Evolutionary conservation across 2,329 filamentous ascomycete genomes (phyloP), one percentile per base, ranked within the genome.

Genomic region (Stagonosporopsis rhizophila): DNA sequence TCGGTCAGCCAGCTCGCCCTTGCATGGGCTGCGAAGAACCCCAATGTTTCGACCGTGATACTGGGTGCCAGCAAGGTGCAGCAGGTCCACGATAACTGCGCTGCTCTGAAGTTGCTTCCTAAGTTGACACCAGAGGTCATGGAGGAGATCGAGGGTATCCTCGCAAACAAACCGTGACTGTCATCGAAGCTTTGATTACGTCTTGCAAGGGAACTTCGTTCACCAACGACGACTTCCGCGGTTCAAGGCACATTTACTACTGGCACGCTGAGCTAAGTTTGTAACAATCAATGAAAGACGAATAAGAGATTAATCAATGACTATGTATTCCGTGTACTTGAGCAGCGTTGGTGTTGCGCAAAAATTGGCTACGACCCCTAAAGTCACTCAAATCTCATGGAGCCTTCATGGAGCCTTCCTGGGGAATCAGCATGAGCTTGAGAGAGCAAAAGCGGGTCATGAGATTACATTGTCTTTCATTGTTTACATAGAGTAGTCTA

Each of bases 1-100:
- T 81, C 70, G 28, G 77, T 76, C 8, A 72, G 81, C 4, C 82
- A 85, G 55, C 78, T 87, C 7, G 79, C 83, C n/a, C 76, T 87
- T 30, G 85, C 85, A 1, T 87, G 85, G 85, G 77, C 77, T 44
- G 77, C 84, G 25, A 85, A 83, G 75, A 87, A 87, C 69, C 76
- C 79, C 28, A 82, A 86, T 56, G 85, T 87, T 48, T 78, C 75
- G 62, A 83, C 81, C 1, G 82, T 85, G 64, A 86, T 86, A 48
- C 77, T 84, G 8, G 83, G 84, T 39, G 80, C 80, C 4, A 81
- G 79, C 19, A 82, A 82, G 70, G 74, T 78, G 25, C 66, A 79
- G 62, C 80, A 82, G 70, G 77, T 82, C 50, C 74, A 77, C 55
- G 80, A 82, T 71, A 82, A 82, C 70, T 75, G 75, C 67, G 78